phyloP scores from a whole-genome alignment of 179 eudicot genomes.

The Silene noctiflora region DNA sequence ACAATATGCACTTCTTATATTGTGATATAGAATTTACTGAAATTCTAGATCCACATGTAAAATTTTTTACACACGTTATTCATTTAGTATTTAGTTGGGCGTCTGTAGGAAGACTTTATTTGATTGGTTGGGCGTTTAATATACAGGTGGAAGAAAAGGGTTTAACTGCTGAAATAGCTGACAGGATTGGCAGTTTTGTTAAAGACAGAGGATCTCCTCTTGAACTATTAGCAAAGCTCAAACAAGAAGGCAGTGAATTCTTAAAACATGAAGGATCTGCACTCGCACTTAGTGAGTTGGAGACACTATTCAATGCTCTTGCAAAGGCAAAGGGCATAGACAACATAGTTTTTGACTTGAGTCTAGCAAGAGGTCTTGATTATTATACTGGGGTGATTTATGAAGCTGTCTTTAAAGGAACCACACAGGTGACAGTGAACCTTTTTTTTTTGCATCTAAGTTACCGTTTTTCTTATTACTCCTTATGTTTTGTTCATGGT shows the following conservation, averaged over 20 bases:
- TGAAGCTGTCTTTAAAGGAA: slow-evolving; percentile 90
- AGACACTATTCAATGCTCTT: slow-evolving; percentile 69
- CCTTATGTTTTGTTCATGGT: not conserved
- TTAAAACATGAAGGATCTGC: slow-evolving; percentile 51
- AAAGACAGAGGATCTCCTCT: slow-evolving; percentile 69
- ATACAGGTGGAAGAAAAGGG: slow-evolving; percentile 90
- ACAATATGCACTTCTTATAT: not conserved
- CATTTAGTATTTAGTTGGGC: not conserved
- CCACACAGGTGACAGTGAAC: slow-evolving; percentile 59
- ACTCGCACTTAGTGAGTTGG: slow-evolving; percentile 67
- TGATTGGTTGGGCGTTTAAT: slow-evolving; percentile 15
- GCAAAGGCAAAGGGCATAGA: slow-evolving; percentile 56
- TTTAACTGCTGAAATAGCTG: slow-evolving; percentile 62
- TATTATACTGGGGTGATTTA: slow-evolving; percentile 94
- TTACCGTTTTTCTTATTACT: not conserved
- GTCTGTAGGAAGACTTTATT: not conserved
- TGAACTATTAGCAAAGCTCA: slow-evolving; percentile 63
- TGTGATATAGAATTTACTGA: not conserved
- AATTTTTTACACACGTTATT: not conserved
- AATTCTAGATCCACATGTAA: not conserved
- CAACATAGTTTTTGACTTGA: slow-evolving; percentile 82
- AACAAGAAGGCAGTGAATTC: slow-evolving; percentile 63
- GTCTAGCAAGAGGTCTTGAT: slow-evolving; percentile 97
- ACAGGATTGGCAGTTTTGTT: slow-evolving; percentile 72
- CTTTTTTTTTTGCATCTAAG: not conserved